These are phyloP conservation scores for Eimeria nieschulzi DNA, from an alignment of 169 alveolate species.

Conservation along the genomic window DNA sequence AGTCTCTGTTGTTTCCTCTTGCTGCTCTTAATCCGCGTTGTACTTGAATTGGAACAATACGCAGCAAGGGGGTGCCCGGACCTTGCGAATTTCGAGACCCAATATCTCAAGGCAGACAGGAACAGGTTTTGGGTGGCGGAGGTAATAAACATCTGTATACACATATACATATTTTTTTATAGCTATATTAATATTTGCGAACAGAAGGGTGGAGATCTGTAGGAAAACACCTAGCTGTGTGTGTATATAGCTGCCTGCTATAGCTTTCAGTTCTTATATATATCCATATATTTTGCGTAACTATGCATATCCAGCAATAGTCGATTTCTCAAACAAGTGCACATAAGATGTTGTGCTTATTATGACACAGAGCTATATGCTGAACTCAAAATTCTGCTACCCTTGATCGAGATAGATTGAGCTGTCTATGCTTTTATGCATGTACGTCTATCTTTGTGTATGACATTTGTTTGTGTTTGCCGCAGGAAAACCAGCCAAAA, in stretches of 20 bases:
- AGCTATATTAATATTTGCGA: not conserved
- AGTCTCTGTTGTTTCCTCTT: conserved; percentile 46
- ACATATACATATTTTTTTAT: not conserved
- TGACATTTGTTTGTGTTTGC: not conserved
- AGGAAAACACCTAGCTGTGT: too few relatives aligned
- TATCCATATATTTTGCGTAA: too few relatives aligned
- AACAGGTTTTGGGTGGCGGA: conserved; percentile 66
- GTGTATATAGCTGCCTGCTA: too few relatives aligned
- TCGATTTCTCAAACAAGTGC: too few relatives aligned
- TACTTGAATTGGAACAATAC: conserved; percentile 48
- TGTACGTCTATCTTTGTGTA: not conserved
- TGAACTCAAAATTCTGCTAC: too few relatives aligned
- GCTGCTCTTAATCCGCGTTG: conserved; percentile 48
- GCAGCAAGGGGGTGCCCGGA: conserved; percentile 57
- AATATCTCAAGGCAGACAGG: conserved; percentile 25
- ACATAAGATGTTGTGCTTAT: too few relatives aligned
- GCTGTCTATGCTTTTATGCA: not conserved
- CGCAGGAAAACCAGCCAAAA: conserved; percentile 25
- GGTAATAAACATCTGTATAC: not conserved
- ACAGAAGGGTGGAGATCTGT: too few relatives aligned
- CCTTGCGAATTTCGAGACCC: conserved; percentile 45
- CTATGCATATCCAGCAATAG: too few relatives aligned
- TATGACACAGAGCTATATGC: too few relatives aligned
- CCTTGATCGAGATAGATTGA: too few relatives aligned
- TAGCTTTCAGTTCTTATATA: too few relatives aligned